phyloP scores from a whole-genome alignment of 169 alveolate genomes.

The Cryptosporidium ubiquitum region DNA sequence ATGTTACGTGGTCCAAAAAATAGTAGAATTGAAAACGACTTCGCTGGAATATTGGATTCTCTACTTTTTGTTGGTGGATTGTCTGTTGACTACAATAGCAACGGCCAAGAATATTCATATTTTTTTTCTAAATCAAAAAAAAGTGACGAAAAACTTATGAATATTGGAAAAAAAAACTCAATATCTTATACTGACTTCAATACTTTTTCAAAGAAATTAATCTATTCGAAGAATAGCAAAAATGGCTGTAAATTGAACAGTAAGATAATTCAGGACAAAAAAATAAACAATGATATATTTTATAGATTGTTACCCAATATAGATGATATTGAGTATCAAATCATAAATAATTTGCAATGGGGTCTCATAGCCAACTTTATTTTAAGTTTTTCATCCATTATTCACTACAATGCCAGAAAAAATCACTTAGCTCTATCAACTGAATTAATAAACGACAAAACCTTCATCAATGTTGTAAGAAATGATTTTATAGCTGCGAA shows the following conservation, averaged over 20 bases:
- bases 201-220: background rate
- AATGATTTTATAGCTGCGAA: background rate
- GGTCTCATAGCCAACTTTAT: background rate
- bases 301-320: background rate
- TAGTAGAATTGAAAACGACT: constrained; percentile 1
- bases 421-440: background rate
- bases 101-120: background rate
- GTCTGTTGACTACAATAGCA: background rate
- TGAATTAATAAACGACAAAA: constrained; percentile 6
- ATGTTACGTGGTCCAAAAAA: constrained; percentile 73
- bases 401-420: constrained; percentile 1
- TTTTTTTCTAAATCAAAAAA: background rate
- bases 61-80: constrained; percentile 71
- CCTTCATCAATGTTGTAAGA: background rate
- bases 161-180: background rate
- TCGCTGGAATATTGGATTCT: constrained; percentile 38
- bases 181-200: background rate
- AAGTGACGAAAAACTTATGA: background rate
- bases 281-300: background rate
- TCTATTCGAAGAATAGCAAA: background rate
- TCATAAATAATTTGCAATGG: constrained; percentile 14
- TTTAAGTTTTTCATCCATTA: constrained; percentile 8
- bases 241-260: background rate
- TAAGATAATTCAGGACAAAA: background rate
- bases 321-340: constrained; percentile 10